Percentiles rank a stretch among this genome's conserved stretches.
Conservation (phyloP, 2,329 filamentous ascomycete species). For the Aspergillus sp. region DNA sequence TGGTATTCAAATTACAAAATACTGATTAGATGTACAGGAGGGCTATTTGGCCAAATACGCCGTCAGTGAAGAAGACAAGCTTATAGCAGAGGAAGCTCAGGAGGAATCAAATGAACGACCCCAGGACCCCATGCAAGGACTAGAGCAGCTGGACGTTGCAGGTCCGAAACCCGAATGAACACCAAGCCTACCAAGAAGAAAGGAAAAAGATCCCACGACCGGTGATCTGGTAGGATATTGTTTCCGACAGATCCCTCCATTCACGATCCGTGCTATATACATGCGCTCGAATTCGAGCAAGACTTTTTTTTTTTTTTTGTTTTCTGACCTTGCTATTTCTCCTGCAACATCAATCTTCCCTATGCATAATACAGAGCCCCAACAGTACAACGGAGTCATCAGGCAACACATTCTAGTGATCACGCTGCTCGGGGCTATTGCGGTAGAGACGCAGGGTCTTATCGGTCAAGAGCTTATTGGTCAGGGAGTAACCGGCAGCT, state of each 20-base stretch:
- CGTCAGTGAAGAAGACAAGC: conserved; percentile 69
- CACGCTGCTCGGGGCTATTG: conserved; percentile 48
- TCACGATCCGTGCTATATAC: conserved; percentile 33
- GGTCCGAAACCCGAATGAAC: conserved; percentile 71
- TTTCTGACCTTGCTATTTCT: conserved; percentile 5
- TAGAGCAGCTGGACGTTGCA: conserved; percentile 88
- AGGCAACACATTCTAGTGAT: conserved; percentile 36
- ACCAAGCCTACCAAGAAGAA: conserved; percentile 14
- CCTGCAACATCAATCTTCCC: conserved; percentile 19
- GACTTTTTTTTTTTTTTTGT: conserved; percentile 16
- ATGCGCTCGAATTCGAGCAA: conserved; percentile 24
- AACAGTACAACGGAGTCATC: conserved; percentile 19
- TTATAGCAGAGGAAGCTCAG: conserved; percentile 52
- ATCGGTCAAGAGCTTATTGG: conserved; percentile 77
- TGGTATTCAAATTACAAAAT: conserved; percentile 1
- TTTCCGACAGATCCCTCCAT: conserved; percentile 18
- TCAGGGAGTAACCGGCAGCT: conserved; percentile 75
- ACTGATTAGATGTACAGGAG: conserved; percentile 55
- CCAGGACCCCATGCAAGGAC: conserved; percentile 88
- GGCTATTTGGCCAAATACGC: conserved; percentile 87
- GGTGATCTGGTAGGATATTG: conserved; percentile 22
- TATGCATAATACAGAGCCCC: conserved; percentile 25
- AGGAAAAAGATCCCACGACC: conserved; percentile 15
- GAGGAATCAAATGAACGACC: conserved; percentile 48
- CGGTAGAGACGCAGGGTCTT: conserved; percentile 85